Base-by-base conservation (phyloP, 2,329 filamentous ascomycete species). In the Diplodia intermedia region DNA sequence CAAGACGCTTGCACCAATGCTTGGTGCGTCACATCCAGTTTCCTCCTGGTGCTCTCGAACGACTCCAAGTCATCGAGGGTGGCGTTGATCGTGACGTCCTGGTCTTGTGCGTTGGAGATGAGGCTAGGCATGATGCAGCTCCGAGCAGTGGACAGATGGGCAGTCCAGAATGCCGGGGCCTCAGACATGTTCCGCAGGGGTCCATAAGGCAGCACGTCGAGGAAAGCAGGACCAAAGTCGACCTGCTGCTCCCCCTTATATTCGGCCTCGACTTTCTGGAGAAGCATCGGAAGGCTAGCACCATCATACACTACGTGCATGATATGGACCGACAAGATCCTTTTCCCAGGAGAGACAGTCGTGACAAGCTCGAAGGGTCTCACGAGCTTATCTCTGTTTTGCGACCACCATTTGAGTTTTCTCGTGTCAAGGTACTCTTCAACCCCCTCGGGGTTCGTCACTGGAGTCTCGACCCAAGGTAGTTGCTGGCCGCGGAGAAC, bases 301-400 rank as follows among this genome's bases (percentile, higher is more conserved):
- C 93, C 94, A 77, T 97, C 94, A 72, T 97, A 97, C 0, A 97
- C 78, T 0, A 87, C 93, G 75, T 97, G 94, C 78, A 97, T 97
- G 0, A 96, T 89, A 55, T 90, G 86, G 2, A 97, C 73, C 2
- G 84, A 79, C 38, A 97, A 78, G 0, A 83, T 70, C 7, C 73
- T 74, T 15, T 70, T 71, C 1, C 70, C 67, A 5, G 75, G 70
- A 11, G 75, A 74, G 31, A 71, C 72, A 6, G 87, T 69, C 0
- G 85, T 66, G 1, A 85, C 74, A 1, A 88, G 70, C 65, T 88
- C 82, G 4, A 90, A 75, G 0, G 89, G 89, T 7, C 76, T 78
- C 2, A 73, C 72, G 1, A 90, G 70, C 4, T 86, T 78, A 1
- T 79, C 75, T 4, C 75, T 73, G 69, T 91, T 91, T 0, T 75